Evolutionary conservation across 108 stramenopile genomes (phyloP), one percentile per base, ranked within the genome.

Genomic region (Fragilaria radians): DNA sequence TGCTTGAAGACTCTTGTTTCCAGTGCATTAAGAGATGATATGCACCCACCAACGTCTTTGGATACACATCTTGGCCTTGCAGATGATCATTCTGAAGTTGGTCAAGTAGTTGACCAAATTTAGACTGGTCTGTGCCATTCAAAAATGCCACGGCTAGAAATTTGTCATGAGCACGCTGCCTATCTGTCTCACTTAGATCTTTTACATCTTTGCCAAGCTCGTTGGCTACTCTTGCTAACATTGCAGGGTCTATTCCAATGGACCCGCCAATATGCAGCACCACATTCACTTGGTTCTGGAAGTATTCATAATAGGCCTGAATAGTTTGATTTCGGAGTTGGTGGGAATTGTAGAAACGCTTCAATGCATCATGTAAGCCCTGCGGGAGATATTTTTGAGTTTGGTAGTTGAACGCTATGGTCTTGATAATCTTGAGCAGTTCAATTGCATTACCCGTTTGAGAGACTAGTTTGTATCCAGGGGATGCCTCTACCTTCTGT

Each of bases 21-120:
- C n/a, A n/a, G n/a, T n/a, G n/a, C n/a, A n/a, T n/a, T n/a, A n/a
- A n/a, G n/a, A n/a, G n/a, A n/a, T 42, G 28, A 26, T 42, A 46
- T 3, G 72, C 72, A 33, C 62, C 60, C 18, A 17, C 29, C 1
- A 74, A 1, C 18, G 31, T 64, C 48, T 34, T 57, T 5, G 73
- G 73, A 46, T 69, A 74, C 0, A 58, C 30, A 57, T 74, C 48
- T 19, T 68, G 33, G 9, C 68, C 68, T 0, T 28, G 1, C 2
- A 22, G 7, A 19, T 21, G 22, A 21, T 51, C 21, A 22, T 51
- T 51, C 14, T 22, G 7, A 19, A 51, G 50, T 14, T 51, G 7
- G 17, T 17, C 50, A 7, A 17, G 7, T 19, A 51, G 22, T 51
- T 7, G 7, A 18, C 21, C 19, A 22, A 21, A 51, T 51, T 21